A percentile compares a stretch with the other conserved stretches of the same genome.
phyloP scores from a whole-genome alignment of 768 basidiomycete species.

The Termitomyces sp. region DNA sequence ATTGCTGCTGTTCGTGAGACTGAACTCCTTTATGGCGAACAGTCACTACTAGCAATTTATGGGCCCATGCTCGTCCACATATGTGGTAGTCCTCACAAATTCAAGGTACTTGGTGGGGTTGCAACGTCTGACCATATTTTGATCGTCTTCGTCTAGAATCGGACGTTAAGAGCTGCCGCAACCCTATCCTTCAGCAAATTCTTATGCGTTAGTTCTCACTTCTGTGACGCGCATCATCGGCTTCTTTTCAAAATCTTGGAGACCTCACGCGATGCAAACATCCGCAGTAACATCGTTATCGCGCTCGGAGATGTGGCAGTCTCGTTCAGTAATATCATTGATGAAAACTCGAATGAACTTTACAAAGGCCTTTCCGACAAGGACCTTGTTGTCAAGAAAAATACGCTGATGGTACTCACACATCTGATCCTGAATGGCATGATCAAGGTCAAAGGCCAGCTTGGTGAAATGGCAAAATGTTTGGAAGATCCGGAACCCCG shows the following conservation, averaged over 20 bases:
- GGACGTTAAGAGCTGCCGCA: constrained; percentile 79
- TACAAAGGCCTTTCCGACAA: constrained; percentile 91
- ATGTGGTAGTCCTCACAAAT: constrained; percentile 84
- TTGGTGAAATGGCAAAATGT: constrained; percentile 99
- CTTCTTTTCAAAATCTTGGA: constrained; percentile 93
- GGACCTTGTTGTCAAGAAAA: constrained; percentile 93
- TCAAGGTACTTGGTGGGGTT: constrained; percentile 56
- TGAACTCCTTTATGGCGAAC: constrained; percentile 79
- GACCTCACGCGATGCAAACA: constrained; percentile 82
- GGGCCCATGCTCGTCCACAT: constrained; percentile 90
- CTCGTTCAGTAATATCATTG: constrained; percentile 95
- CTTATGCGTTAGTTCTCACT: constrained; percentile 90
- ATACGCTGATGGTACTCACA: constrained; percentile 97
- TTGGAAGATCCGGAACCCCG: constrained; percentile 85
- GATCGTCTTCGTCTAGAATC: constrained; percentile 49
- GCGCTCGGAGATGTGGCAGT: constrained; percentile 97
- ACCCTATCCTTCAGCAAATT: constrained; percentile 91
- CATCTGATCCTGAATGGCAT: constrained; percentile 97
- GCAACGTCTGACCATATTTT: background rate
- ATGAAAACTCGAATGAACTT: constrained; percentile 93
- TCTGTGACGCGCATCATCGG: constrained; percentile 86
- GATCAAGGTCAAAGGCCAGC: constrained; percentile 99
- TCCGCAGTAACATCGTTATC: constrained; percentile 95
- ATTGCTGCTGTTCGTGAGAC: constrained; percentile 80
- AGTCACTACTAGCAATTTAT: constrained; percentile 77